Percentiles rank a stretch among this genome's conserved stretches.
Evolutionary conservation across 176 grass and related monocot species (phyloP).

Genomic region (Avena sativa): DNA sequence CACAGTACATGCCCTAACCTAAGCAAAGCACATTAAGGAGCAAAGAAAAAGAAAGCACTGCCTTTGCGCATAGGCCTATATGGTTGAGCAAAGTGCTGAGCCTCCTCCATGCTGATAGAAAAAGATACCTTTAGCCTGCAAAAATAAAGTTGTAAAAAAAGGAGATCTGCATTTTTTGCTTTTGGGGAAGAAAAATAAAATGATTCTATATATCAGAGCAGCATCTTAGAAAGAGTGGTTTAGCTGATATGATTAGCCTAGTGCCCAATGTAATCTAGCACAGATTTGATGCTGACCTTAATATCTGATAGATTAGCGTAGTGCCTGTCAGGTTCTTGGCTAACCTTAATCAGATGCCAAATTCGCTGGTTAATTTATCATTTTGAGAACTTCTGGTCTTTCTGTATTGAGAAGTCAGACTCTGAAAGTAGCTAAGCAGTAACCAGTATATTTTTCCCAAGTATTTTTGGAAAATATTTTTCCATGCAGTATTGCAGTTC

Average conservation of each 20-base stretch:
- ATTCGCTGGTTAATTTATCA: not conserved
- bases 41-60: not conserved
- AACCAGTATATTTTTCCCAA: not conserved
- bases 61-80: constrained; percentile 16
- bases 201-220: constrained; percentile 14
- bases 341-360: constrained; percentile 3
- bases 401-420: not conserved
- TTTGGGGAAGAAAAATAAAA: not conserved
- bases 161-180: not conserved
- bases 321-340: not conserved
- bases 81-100: constrained; percentile 7
- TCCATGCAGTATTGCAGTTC: too few species aligned
- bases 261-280: not conserved
- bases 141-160: not conserved
- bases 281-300: not conserved
- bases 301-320: not conserved
- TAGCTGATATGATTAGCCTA: not conserved
- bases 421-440: not conserved
- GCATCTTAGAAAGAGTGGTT: constrained; percentile 5
- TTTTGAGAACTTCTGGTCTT: not conserved
- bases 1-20: not conserved
- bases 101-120: constrained; percentile 9
- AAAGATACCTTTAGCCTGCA: constrained; percentile 14
- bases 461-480: not conserved
- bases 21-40: not conserved